These are phyloP conservation scores for Exobasidium rhododendri DNA, from an alignment of 1,284 basidiomycete genomes.

Conservation along the genomic window DNA sequence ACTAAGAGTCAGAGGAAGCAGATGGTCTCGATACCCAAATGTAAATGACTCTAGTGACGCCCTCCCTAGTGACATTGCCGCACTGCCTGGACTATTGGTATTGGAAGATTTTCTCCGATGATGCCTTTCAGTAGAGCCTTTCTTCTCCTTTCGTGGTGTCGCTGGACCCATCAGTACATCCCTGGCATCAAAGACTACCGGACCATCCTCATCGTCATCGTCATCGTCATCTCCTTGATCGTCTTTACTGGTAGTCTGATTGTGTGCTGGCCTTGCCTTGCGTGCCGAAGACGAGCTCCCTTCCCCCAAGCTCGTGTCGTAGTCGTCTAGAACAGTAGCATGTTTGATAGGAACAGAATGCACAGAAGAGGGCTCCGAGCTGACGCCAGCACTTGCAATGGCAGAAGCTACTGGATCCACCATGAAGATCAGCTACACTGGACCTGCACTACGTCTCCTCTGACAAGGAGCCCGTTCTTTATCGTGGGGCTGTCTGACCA, in stretches of 20 bases:
- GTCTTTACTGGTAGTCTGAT: constrained; percentile 19
- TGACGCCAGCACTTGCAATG: constrained; percentile 33
- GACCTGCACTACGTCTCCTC: too few species aligned
- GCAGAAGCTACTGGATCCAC: constrained; percentile 40
- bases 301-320: background rate
- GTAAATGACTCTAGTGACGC: constrained; percentile 38
- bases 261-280: background rate
- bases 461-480: too few species aligned
- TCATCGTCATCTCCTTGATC: constrained; percentile 29
- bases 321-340: constrained; percentile 14
- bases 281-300: constrained; percentile 16
- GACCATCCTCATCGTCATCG: constrained; percentile 39
- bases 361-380: constrained; percentile 26
- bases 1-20: constrained; percentile 34
- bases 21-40: constrained; percentile 40
- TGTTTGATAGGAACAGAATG: constrained; percentile 23
- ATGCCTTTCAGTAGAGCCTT: constrained; percentile 2
- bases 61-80: constrained; percentile 9
- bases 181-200: constrained; percentile 30
- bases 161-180: background rate
- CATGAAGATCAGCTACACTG: too few species aligned
- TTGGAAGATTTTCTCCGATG: background rate
- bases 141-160: background rate
- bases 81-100: background rate
- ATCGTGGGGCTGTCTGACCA: too few species aligned